These are phyloP conservation scores for Elongisporangium undulatum DNA, from an alignment of 352 stramenopile species.

Conservation along the genomic window DNA sequence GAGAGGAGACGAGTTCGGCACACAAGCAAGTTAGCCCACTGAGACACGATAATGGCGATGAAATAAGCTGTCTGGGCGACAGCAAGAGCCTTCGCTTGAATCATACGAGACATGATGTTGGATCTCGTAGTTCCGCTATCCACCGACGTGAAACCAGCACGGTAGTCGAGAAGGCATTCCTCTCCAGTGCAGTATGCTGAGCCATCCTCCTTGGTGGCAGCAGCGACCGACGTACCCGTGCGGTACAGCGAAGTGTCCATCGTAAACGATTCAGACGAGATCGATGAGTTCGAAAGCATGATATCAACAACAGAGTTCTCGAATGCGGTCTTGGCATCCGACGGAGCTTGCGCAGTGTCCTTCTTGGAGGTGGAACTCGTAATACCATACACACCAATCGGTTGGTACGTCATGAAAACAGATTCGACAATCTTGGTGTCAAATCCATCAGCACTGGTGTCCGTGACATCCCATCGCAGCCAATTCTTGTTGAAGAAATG, in stretches of 20 bases:
- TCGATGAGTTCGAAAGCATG: slow-evolving; percentile 13
- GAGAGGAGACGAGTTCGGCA: slow-evolving; percentile 86
- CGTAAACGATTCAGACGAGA: slow-evolving; percentile 17
- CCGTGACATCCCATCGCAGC: slow-evolving; percentile 46
- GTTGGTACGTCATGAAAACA: slow-evolving; percentile 51
- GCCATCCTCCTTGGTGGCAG: slow-evolving; percentile 12
- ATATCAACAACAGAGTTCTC: slow-evolving; percentile 10
- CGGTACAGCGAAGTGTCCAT: slow-evolving; percentile 15
- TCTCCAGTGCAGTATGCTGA: slow-evolving; percentile 18
- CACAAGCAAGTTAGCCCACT: slow-evolving; percentile 84
- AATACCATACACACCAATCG: slow-evolving; percentile 47
- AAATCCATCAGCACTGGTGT: slow-evolving; percentile 30
- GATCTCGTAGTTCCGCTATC: slow-evolving; percentile 13
- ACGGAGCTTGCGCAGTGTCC: slow-evolving; percentile 16
- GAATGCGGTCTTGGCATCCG: slow-evolving; percentile 17
- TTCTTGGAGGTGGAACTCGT: slow-evolving; percentile 14
- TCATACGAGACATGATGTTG: slow-evolving; percentile 82
- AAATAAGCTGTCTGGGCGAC: slow-evolving; percentile 83
- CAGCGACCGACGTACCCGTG: slow-evolving; percentile 9
- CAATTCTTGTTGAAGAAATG: slow-evolving; percentile 72
- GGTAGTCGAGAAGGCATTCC: slow-evolving; percentile 39
- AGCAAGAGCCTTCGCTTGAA: slow-evolving; percentile 60
- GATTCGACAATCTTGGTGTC: slow-evolving; percentile 26
- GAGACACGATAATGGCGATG: slow-evolving; percentile 68
- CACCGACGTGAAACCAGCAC: slow-evolving; percentile 30